Conservation (phyloP, 306 rosid species). For the Herpetospermum pedunculosum region DNA sequence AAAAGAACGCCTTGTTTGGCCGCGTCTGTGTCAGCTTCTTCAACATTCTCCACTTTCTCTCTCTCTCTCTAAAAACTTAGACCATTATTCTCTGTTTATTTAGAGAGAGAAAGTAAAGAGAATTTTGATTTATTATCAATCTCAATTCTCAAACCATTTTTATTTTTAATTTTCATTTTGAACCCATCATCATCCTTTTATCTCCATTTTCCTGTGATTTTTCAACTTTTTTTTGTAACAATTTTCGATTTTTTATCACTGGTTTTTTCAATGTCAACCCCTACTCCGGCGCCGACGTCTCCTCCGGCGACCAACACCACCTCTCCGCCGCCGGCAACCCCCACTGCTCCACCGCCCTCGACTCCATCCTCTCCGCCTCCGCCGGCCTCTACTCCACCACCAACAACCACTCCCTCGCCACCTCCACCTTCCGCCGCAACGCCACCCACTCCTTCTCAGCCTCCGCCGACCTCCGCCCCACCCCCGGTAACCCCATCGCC, state of each 20-base stretch:
- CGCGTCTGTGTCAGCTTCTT: not conserved
- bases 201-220: not conserved
- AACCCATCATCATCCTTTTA: not conserved
- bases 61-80: conserved; percentile 5
- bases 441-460: not conserved
- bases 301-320: conserved; percentile 24
- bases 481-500: conserved; percentile 19
- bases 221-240: not conserved
- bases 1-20: not conserved
- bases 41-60: not conserved
- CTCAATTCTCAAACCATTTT: too few relatives aligned
- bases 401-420: not conserved
- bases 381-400: not conserved
- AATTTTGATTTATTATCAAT: not conserved
- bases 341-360: conserved; percentile 15
- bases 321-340: conserved; percentile 13
- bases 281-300: conserved; percentile 32
- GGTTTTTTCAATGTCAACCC: conserved; percentile 35
- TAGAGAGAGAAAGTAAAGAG: conserved; percentile 16
- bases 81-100: conserved; percentile 13
- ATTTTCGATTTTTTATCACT: not conserved
- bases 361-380: not conserved
- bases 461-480: conserved; percentile 17
- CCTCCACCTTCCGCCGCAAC: not conserved
- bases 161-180: not conserved